These are phyloP conservation scores for Aspergillus viridinutans DNA, from an alignment of 2,329 filamentous ascomycete genomes.

Conservation along the genomic window DNA sequence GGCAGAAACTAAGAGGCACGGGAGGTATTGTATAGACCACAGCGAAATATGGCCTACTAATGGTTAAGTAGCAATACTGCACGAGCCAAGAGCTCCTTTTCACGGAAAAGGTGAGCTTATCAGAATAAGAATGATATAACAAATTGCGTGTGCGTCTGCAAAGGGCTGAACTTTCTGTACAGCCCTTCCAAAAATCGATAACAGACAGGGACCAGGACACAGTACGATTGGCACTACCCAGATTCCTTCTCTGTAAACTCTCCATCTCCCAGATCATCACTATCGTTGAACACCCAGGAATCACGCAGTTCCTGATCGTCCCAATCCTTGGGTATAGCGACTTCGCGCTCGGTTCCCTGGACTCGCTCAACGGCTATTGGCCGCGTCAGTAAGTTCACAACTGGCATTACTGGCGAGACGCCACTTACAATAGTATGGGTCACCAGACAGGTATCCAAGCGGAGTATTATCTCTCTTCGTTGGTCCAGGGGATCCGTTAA, in stretches of 20 bases:
- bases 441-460: background rate
- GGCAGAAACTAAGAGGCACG: too few relatives aligned
- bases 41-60: too few relatives aligned
- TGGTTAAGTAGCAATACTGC: too few relatives aligned
- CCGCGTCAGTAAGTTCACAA: background rate
- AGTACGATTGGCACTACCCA: background rate
- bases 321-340: background rate
- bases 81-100: too few relatives aligned
- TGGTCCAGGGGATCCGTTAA: background rate
- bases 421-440: background rate
- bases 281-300: background rate
- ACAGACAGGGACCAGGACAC: background rate
- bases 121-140: background rate
- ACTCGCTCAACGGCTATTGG: background rate
- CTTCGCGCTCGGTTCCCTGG: background rate
- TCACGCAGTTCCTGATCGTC: background rate
- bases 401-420: background rate
- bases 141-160: background rate
- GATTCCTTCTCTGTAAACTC: background rate
- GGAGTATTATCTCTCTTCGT: background rate
- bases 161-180: background rate
- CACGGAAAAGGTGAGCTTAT: too few relatives aligned
- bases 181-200: background rate
- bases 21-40: too few relatives aligned
- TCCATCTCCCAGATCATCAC: too few relatives aligned